phyloP scores from a whole-genome alignment of 768 basidiomycete species.

The Termitomyces titanicus region DNA sequence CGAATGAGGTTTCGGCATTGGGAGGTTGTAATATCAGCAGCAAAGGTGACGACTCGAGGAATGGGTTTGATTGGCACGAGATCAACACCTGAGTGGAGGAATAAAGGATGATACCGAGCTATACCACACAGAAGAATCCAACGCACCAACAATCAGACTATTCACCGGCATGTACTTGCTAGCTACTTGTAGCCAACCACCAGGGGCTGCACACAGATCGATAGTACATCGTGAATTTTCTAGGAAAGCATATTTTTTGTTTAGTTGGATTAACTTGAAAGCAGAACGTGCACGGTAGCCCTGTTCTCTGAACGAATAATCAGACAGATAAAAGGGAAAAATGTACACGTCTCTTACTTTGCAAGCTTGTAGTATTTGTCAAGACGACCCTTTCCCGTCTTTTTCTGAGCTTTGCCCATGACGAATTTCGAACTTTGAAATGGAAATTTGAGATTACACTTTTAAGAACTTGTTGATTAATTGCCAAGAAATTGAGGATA shows the following conservation, averaged over 20 bases:
- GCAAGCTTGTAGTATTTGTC: slow-evolving; percentile 98
- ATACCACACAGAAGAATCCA: not conserved
- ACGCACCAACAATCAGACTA: slow-evolving; percentile 84
- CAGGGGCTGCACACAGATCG: slow-evolving; percentile 97
- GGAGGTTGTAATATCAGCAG: slow-evolving; percentile 90
- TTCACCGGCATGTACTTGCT: slow-evolving; percentile 96
- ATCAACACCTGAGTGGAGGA: slow-evolving; percentile 70
- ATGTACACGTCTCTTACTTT: slow-evolving; percentile 48
- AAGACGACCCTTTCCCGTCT: slow-evolving; percentile 92
- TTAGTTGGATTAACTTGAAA: slow-evolving; percentile 97
- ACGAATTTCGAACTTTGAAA: not conserved
- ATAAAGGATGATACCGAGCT: not conserved
- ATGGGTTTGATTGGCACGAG: slow-evolving; percentile 95
- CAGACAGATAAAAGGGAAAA: slow-evolving; percentile 4
- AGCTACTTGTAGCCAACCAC: slow-evolving; percentile 98
- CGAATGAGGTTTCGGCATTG: slow-evolving; percentile 87
- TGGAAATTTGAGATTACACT: not conserved
- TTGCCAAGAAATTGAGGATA: slow-evolving; percentile 2
- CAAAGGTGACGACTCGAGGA: slow-evolving; percentile 87
- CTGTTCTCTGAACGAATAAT: slow-evolving; percentile 70
- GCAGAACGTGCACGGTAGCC: slow-evolving; percentile 99
- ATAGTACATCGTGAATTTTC: slow-evolving; percentile 89
- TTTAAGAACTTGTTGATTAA: not conserved
- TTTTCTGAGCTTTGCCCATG: slow-evolving; percentile 86
- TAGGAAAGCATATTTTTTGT: slow-evolving; percentile 95